Base-by-base conservation (phyloP, 2,329 filamentous ascomycete species). In the Xylaria sp. region DNA sequence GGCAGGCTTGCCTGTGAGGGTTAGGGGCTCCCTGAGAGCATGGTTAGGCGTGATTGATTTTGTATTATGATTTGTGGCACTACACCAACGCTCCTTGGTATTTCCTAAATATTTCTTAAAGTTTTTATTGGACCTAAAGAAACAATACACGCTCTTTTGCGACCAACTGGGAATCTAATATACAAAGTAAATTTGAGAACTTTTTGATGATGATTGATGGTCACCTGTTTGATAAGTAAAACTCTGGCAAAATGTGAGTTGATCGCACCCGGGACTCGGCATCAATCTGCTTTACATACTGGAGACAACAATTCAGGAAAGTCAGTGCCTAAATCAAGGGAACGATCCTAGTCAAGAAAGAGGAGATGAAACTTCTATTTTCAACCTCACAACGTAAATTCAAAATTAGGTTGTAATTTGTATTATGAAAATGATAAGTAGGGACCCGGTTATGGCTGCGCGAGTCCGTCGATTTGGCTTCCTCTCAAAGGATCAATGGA, bases 71-170 rank as follows among this genome's bases (percentile, higher is more conserved):
- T 57, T 36, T 43, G 52, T 25, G 43, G 60, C 53, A 52, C 23
- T 41, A 10, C 46, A 50, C 15, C 39, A 9, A 60, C 67, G 25
- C 34, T 67, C 55, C 60, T 59, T 67, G 58, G 4, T 7, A 55
- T 55, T 62, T 68, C 60, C 46, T 60, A 53, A 28, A 34, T 66
- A 43, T 23, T 58, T 58, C 32, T 61, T 61, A 39, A 18, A 46
- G 2, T 30, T 60, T 28, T 62, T 6, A 20, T 39, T 28, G 53
- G 32, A 58, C 20, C 15, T 59, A 59, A 45, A 43, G 48, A 56
- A 66, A 53, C 7, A 61, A 64, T 64, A 36, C 20, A 61, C 32
- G 25, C 15, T 63, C 57, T 9, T 48, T 62, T 59, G 12, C 25
- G 23, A 23, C 15, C 20, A 23, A 39, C 39, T 59, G 13, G 32